Evolutionary conservation across 139 green algal genomes (phyloP), one percentile per base, ranked within the genome.

Genomic region (Micromonas pusilla): DNA sequence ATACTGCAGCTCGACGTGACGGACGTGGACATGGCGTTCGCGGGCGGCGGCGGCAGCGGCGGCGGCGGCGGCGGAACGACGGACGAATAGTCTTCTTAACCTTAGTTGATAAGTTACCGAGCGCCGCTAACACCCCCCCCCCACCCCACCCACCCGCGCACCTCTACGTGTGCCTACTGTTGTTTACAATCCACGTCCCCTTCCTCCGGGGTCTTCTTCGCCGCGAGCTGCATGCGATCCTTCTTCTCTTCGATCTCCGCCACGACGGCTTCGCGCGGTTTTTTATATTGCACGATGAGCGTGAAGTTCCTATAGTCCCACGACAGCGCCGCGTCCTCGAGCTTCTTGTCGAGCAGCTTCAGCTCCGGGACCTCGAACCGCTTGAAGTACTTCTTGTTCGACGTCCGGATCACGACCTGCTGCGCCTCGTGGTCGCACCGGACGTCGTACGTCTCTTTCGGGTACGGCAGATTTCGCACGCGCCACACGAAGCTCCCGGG

Each of bases 1-100:
- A 88, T 90, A 32, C 36, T 90, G 38, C 70, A 88, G 60, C 70
- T 92, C 28, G 87, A 92, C 52, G 88, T 92, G 5, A 78, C 74
- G 0, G 45, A 83, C 13, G 70, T 89, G 0, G 85, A 88, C 66
- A 88, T 91, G 71, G 71, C 83, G 9, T 89, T 89, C 64, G 70
- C 45, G 45, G 16, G 16, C 45, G 45, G 45, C 45, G 45, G 16
- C 9, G 9, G 9, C 9, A 57, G 16, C 9, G 45, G 45, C 9
- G 45, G 9, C 9, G 45, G 16, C 45, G 45, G 45, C 9, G 45
- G 16, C 45, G n/a, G n/a, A n/a, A n/a, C n/a, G n/a, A n/a, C n/a
- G n/a, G n/a, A n/a, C n/a, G n/a, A n/a, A n/a, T n/a, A n/a, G n/a
- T n/a, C n/a, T n/a, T n/a, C n/a, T n/a, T n/a, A n/a, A n/a, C n/a